phyloP scores from a whole-genome alignment of 208 protist genomes.

The Leptomonas pyrrhocoris region DNA sequence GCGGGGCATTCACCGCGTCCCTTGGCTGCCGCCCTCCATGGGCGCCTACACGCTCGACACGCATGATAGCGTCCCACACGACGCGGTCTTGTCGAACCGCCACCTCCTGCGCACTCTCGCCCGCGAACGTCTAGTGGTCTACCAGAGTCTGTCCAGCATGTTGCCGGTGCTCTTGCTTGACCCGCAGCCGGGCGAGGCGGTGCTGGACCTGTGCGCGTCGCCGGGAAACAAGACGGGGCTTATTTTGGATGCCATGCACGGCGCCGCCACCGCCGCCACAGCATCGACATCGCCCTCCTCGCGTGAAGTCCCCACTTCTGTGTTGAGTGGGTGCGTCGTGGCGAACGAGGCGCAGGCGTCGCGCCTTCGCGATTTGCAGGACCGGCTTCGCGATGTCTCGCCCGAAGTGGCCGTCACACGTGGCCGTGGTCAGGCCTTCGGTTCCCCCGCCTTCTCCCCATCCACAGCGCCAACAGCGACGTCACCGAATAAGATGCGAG shows the following conservation, averaged over 20 bases:
- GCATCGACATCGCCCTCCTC: slow-evolving; percentile 1
- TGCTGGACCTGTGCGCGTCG: slow-evolving; percentile 88
- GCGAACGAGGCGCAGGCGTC: slow-evolving; percentile 65
- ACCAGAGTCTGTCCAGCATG: slow-evolving; percentile 81
- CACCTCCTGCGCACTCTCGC: slow-evolving; percentile 61
- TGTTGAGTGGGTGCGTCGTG: slow-evolving; percentile 48
- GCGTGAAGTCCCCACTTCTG: no score
- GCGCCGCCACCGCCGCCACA: not conserved
- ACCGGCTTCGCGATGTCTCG: slow-evolving; percentile 48
- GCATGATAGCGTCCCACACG: slow-evolving; percentile 36
- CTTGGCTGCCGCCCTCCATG: slow-evolving; percentile 60
- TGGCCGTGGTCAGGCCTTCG: slow-evolving; percentile 36
- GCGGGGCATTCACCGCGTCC: slow-evolving; percentile 44
- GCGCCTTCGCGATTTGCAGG: slow-evolving; percentile 40
- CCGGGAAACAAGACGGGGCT: slow-evolving; percentile 83
- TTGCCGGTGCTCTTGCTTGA: slow-evolving; percentile 72
- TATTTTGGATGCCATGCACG: slow-evolving; percentile 60
- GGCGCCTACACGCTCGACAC: slow-evolving; percentile 68
- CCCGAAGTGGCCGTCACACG: slow-evolving; percentile 45
- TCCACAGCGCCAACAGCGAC: not conserved
- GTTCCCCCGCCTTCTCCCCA: not conserved
- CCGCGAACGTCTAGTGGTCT: slow-evolving; percentile 63
- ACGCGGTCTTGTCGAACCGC: slow-evolving; percentile 50
- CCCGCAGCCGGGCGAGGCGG: slow-evolving; percentile 56
- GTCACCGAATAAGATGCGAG: no score